phyloP scores from a whole-genome alignment of 495 filamentous ascomycete species.

The Astrocystis sublimbata region DNA sequence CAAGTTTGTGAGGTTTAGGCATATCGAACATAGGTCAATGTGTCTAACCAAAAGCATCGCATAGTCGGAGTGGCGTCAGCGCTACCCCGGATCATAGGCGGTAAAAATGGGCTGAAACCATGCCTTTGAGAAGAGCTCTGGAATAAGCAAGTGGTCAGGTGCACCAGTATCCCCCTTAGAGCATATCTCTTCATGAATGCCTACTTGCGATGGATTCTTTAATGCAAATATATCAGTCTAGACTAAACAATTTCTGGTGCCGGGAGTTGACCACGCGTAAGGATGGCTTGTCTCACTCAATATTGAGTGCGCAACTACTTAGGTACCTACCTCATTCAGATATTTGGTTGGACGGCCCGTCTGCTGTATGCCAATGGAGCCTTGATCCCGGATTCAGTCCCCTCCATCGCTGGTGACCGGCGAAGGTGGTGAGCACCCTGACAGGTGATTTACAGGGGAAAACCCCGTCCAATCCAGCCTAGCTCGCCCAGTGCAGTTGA shows the following conservation, averaged over 20 bases:
- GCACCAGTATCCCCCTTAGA: too few species aligned
- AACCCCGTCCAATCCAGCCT: background rate
- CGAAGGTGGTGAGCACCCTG: background rate
- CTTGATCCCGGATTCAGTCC: conserved; percentile 3
- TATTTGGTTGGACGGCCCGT: background rate
- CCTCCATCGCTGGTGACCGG: too few species aligned
- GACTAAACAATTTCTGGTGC: background rate
- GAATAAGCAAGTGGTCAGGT: background rate
- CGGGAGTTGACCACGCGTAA: background rate
- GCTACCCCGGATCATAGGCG: too few species aligned
- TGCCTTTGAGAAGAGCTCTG: too few species aligned
- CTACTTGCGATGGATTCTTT: too few species aligned
- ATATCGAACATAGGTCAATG: too few species aligned
- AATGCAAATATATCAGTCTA: too few species aligned
- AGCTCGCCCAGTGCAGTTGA: background rate
- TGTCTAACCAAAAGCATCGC: too few species aligned
- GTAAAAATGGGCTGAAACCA: too few species aligned
- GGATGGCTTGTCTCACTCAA: background rate
- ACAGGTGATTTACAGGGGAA: background rate
- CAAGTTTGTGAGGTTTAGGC: too few species aligned
- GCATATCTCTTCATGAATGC: too few species aligned
- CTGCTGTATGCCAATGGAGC: background rate
- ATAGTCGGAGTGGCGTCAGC: conserved; percentile 1
- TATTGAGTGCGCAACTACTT: background rate
- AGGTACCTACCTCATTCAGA: background rate